Evolutionary conservation across 495 filamentous ascomycete species (phyloP).

Genomic region (Penicillium paradoxum): DNA sequence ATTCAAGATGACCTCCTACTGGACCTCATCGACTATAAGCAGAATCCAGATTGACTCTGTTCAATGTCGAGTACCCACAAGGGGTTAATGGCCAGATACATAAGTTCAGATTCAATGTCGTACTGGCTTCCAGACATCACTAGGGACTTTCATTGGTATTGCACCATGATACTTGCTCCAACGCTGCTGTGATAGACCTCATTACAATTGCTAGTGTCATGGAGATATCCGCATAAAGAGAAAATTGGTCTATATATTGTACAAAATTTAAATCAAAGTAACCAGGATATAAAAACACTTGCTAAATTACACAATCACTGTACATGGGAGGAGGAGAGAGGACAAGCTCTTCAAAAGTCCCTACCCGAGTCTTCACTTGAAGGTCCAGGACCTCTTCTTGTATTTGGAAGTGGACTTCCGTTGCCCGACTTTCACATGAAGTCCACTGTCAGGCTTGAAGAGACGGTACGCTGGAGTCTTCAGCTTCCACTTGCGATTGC

Average conservation of each 20-base stretch:
- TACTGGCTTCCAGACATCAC: no score
- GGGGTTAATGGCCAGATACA: no score
- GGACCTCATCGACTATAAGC: no score
- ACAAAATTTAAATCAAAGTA: not conserved
- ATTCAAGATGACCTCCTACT: no score
- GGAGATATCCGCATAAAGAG: no score
- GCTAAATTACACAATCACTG: slow-evolving; percentile 15
- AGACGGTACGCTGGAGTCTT: not conserved
- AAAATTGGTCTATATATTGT: not conserved
- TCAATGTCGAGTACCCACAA: no score
- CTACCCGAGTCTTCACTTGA: not conserved
- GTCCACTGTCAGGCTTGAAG: not conserved
- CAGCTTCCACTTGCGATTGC: not conserved
- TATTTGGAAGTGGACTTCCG: not conserved
- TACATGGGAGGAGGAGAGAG: slow-evolving; percentile 2
- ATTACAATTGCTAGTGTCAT: no score
- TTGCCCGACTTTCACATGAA: not conserved
- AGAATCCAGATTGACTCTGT: no score
- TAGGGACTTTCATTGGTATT: no score
- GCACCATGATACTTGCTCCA: no score
- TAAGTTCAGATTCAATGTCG: no score
- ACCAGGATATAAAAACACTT: slow-evolving; percentile 9
- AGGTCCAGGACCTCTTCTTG: not conserved
- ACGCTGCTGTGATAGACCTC: no score
- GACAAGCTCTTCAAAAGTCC: not conserved